Percentiles rank a stretch among this genome's conserved stretches.
These are phyloP conservation scores for Sphaerostilbella broomeana DNA, from an alignment of 2,329 filamentous ascomycete species.

Conservation along the genomic window DNA sequence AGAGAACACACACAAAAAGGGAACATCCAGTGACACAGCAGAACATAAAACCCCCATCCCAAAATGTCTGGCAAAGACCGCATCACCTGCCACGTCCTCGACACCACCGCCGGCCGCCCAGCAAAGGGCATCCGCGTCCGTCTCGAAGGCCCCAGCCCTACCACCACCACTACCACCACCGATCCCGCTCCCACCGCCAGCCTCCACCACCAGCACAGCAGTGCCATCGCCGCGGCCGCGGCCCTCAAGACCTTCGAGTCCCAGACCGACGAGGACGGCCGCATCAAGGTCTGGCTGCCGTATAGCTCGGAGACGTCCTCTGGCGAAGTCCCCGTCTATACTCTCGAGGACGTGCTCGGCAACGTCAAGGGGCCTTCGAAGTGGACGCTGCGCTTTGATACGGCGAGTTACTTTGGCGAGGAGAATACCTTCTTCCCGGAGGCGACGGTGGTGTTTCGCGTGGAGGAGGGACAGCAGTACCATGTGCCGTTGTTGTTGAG, in stretches of 20 bases:
- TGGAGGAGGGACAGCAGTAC: constrained; percentile 58
- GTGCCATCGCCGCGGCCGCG: constrained; percentile 23
- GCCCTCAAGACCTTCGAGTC: constrained; percentile 51
- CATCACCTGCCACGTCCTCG: constrained; percentile 83
- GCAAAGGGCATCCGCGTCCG: constrained; percentile 60
- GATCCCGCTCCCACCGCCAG: no score
- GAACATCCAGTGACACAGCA: neutral
- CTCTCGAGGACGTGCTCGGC: constrained; percentile 49
- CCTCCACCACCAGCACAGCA: no score
- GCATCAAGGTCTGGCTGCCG: constrained; percentile 62
- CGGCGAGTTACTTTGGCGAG: constrained; percentile 62
- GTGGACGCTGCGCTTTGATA: constrained; percentile 69
- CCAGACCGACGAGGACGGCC: constrained; percentile 70
- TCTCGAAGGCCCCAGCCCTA: constrained; percentile 45
- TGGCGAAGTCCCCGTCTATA: constrained; percentile 52
- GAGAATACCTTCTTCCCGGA: constrained; percentile 57
- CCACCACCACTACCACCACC: no score
- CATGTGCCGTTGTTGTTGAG: constrained; percentile 73
- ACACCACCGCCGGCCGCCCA: constrained; percentile 68
- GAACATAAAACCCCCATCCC: neutral
- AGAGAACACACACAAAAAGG: neutral
- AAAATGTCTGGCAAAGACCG: constrained; percentile 45
- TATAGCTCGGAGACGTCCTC: constrained; percentile 44
- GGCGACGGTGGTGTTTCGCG: constrained; percentile 48
- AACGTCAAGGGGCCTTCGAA: constrained; percentile 39